Evolutionary conservation across 495 filamentous ascomycete species (phyloP), one percentile per base, ranked within the genome.

Genomic region (Hyaloscypha bicolor): DNA sequence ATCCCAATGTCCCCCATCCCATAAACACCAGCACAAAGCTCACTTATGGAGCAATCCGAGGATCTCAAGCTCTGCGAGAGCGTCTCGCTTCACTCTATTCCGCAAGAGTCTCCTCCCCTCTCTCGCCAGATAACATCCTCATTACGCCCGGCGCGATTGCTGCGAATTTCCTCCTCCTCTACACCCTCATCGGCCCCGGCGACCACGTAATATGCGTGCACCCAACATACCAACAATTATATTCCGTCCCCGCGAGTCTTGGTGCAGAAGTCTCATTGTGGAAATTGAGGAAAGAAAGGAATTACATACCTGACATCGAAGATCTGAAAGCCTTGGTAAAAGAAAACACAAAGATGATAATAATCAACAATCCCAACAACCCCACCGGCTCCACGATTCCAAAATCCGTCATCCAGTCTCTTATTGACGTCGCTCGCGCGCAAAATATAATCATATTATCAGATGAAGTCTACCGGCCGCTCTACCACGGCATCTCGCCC

Each of bases 191-290:
- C 2, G 88, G 88, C 0, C 89, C 90, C 0, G 93, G 91, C 2
- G 92, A 96, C 66, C 93, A 97, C 81, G 91, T 96, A 33, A 86
- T 97, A 62, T 96, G 91, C 72, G 91, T 96, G 63, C 90, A 93
- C 71, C 93, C 93, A 3, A 95, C 93, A 29, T 97, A 97, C 74
- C 91, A 95, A 72, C 93, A 96, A 71, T 84, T 97, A 0, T 96
- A 94, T 71, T 80, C 86, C 14, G 86, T 96, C 1, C 91, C 93
- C 1, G 84, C 79, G 65, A 91, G 88, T 37, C 79, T 97, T 3
- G 93, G 93, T 0, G 93, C 93, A 1, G 87, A 93, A 64, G 91
- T 97, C 4, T 88, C 87, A 58, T 72, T 94, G 29, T 97, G 93
- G 93, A 87, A 87, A 75, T 81, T 93, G 8, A 86, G 84, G 64